phyloP scores from a whole-genome alignment of 192 early-diverging fungal species.

The Umbelopsis sp. region DNA sequence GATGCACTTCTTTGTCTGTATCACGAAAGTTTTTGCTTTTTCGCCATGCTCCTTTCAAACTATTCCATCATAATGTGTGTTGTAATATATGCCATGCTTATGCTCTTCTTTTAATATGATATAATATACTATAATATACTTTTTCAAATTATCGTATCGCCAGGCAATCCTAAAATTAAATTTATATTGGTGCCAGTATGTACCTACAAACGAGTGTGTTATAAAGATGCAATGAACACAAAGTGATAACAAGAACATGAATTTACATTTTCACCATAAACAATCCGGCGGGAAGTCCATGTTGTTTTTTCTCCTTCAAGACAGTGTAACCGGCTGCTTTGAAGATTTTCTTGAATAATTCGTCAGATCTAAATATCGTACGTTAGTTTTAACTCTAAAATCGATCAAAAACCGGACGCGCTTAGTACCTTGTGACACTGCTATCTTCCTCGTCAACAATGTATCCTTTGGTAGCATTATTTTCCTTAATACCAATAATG shows the following conservation, averaged over 20 bases:
- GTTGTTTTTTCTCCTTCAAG: conserved; percentile 64
- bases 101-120: too few species aligned
- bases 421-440: conserved; percentile 67
- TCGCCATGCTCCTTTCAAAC: too few species aligned
- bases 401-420: neutral
- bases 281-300: conserved; percentile 67
- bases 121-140: too few species aligned
- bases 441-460: conserved; percentile 84
- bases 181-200: conserved; percentile 11
- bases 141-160: too few species aligned
- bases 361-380: conserved; percentile 50
- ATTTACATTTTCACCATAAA: conserved; percentile 76
- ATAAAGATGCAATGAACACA: neutral
- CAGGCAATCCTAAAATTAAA: too few species aligned
- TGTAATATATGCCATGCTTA: too few species aligned
- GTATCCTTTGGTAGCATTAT: conserved; percentile 65
- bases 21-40: too few species aligned
- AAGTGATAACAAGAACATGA: conserved; percentile 16
- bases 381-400: neutral
- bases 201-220: neutral
- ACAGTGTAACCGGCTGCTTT: conserved; percentile 60
- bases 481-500: conserved; percentile 92
- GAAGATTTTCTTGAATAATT: conserved; percentile 64
- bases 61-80: too few species aligned
- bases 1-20: too few species aligned